These are phyloP conservation scores for Xylaria cubensis DNA, from an alignment of 495 filamentous ascomycete species.

Conservation along the genomic window DNA sequence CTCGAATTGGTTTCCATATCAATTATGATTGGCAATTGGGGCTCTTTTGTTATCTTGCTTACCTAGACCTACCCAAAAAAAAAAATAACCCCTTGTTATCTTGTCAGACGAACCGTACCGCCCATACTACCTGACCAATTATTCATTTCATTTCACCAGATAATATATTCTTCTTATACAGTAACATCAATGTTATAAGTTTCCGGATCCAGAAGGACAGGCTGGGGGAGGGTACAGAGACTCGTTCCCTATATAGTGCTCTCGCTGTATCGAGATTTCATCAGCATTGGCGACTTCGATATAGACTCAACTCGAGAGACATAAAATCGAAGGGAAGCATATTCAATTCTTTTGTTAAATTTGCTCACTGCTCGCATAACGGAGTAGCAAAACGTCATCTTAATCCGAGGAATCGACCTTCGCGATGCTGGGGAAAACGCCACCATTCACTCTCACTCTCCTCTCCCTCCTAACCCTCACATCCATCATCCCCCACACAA, in stretches of 20 bases:
- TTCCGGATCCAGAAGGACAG: not conserved
- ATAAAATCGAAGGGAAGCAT: not conserved
- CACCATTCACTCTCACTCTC: not conserved
- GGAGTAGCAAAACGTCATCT: not conserved
- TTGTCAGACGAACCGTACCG: not conserved
- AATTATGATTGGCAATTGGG: not conserved
- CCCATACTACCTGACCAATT: not conserved
- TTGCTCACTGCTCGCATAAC: too few relatives aligned
- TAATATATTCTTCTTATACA: not conserved
- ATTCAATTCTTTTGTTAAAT: not conserved
- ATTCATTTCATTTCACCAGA: not conserved
- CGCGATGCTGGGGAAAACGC: not conserved
- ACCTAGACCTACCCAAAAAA: not conserved
- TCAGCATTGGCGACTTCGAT: not conserved
- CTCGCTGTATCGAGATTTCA: not conserved
- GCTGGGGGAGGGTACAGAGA: not conserved
- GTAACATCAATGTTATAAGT: not conserved
- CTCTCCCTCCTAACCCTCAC: constrained; percentile 2
- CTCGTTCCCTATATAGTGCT: not conserved
- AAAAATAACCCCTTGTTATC: not conserved
- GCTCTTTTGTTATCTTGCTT: not conserved
- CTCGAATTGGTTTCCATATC: not conserved
- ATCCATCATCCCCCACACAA: constrained; percentile 1
- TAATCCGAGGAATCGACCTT: not conserved
- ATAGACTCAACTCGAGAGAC: not conserved